Evolutionary conservation across 768 basidiomycete species (phyloP), one percentile per base, ranked within the genome.

Genomic region (Leccinum variicolor): DNA sequence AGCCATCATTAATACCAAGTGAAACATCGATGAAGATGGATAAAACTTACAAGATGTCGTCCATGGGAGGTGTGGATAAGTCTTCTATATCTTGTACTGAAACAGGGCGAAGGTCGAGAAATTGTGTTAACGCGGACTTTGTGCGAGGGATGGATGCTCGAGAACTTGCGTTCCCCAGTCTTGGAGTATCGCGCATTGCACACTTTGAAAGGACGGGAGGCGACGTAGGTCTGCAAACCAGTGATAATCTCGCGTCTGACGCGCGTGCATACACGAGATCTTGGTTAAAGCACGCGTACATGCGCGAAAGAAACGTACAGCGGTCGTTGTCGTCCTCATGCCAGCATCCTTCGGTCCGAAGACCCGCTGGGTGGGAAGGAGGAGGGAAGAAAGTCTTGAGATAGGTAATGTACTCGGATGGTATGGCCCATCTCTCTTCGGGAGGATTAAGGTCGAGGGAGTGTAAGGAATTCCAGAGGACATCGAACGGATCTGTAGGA

Each of bases 401-500:
- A 47, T 65, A 68, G 19, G 21, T 55, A 9, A 60, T 7, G 13
- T 66, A 48, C 46, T 64, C 63, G n/a, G 61, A 50, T 29, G 69
- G 62, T 4, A 76, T 73, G 25, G 69, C 65, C 64, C 79, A 76
- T 54, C 63, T 74, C 65, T 87, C 67, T 25, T 83, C 78, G 55
- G 78, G 80, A 13, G 73, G 66, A 13, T 69, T 55, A 19, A 79
- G 59, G 9, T 71, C 60, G 23, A 51, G 69, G 49, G 17, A 80
- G 56, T 50, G 64, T 64, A 69, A 76, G 66, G 19, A 74, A 19
- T 67, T 64, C 29, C 68, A 68, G 17, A 87, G 73, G 13, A 66
- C 66, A 1, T 81, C 77, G 53, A 83, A 79, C 14, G 86, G 84
- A 43, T 87, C 85, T 17, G 73, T 66, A n/a, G 82, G 81, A 14